Percentiles rank a stretch among this genome's conserved stretches.
Evolutionary conservation across 1,284 basidiomycete species (phyloP).

Genomic region (Ceratobasidium sp.): DNA sequence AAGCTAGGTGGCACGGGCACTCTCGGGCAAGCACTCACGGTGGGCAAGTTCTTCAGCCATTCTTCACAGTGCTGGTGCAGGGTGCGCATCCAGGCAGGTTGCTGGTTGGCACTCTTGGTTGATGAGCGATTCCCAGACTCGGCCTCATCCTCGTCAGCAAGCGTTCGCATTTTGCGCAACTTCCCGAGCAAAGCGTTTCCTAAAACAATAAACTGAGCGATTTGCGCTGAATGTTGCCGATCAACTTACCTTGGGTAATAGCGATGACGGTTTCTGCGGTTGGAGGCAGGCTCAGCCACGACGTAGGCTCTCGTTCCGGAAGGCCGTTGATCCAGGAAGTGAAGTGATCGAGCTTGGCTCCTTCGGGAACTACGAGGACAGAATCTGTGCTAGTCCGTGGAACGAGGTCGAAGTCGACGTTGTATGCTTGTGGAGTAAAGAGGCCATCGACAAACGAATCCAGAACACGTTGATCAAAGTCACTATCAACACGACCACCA

Average conservation of each 20-base stretch:
- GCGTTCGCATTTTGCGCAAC: slow-evolving; percentile 88
- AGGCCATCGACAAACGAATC: slow-evolving; percentile 90
- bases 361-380: slow-evolving; percentile 82
- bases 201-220: slow-evolving; percentile 48
- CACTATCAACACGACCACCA: slow-evolving; percentile 90
- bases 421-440: slow-evolving; percentile 87
- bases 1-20: background rate
- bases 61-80: slow-evolving; percentile 80
- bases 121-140: slow-evolving; percentile 58
- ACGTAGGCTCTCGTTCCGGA: slow-evolving; percentile 89
- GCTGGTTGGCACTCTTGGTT: slow-evolving; percentile 69
- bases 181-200: slow-evolving; percentile 84
- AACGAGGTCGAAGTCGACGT: slow-evolving; percentile 89
- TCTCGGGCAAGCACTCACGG: slow-evolving; percentile 56
- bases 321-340: slow-evolving; percentile 83
- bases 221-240: slow-evolving; percentile 5
- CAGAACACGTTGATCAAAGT: slow-evolving; percentile 89
- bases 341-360: slow-evolving; percentile 90
- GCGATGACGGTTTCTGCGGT: slow-evolving; percentile 92
- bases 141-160: slow-evolving; percentile 87
- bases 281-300: slow-evolving; percentile 89
- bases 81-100: slow-evolving; percentile 92
- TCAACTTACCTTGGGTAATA: slow-evolving; percentile 78
- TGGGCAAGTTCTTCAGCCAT: slow-evolving; percentile 79
- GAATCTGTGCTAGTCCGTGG: slow-evolving; percentile 59